Evolutionary conservation across 805 yeast genomes (phyloP).

Genomic region (Scheffersomyces coipomensis): DNA sequence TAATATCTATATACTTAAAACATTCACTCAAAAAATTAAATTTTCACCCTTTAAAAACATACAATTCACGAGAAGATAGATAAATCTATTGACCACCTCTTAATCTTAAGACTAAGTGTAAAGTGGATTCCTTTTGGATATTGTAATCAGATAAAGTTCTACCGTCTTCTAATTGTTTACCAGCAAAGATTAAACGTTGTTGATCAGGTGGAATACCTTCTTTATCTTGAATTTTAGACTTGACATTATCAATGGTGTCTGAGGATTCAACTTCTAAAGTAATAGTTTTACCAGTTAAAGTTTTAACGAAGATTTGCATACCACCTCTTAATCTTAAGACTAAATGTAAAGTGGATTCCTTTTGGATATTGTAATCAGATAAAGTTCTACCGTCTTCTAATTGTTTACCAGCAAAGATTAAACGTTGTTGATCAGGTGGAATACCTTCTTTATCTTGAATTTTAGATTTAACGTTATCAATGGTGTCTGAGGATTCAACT

Average conservation of each 20-base stretch:
- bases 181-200: conserved; percentile 96
- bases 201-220: conserved; percentile 99
- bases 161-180: conserved; percentile 99
- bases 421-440: conserved; percentile 98
- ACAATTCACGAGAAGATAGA: no score
- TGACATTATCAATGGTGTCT: conserved; percentile 97
- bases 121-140: conserved; percentile 96
- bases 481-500: conserved; percentile 97
- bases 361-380: conserved; percentile 97
- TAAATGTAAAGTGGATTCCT: conserved; percentile 94
- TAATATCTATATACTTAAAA: no score
- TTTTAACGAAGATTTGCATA: conserved; percentile 32
- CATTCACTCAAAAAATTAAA: no score
- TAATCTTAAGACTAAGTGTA: conserved; percentile 94
- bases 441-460: conserved; percentile 99
- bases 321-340: conserved; percentile 99
- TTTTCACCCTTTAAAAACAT: no score
- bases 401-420: conserved; percentile 98
- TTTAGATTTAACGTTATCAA: conserved; percentile 97
- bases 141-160: conserved; percentile 97
- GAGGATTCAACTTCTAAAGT: conserved; percentile 97
- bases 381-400: conserved; percentile 98
- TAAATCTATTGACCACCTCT: no score
- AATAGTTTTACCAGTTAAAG: conserved; percentile 61
- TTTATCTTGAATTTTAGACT: conserved; percentile 97